phyloP scores from a whole-genome alignment of 805 yeast species.

The Saturnispora sekii region DNA sequence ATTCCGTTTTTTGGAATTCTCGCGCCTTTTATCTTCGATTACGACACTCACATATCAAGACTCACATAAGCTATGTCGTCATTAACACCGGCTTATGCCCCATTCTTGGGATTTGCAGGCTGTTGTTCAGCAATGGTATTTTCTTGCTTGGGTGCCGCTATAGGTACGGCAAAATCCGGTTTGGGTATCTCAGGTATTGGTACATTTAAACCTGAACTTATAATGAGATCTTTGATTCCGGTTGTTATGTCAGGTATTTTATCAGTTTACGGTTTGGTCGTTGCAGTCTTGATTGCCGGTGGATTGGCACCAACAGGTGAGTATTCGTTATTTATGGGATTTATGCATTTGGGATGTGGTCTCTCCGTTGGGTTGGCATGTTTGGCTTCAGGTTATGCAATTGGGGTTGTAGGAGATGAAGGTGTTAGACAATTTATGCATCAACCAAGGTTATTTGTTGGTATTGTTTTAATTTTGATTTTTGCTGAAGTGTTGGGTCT shows the following conservation, averaged over 20 bases:
- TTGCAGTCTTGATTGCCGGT: constrained; percentile 90
- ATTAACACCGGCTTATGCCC: constrained; percentile 79
- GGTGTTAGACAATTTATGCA: constrained; percentile 98
- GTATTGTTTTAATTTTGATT: constrained; percentile 94
- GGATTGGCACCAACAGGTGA: constrained; percentile 68
- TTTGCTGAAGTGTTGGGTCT: constrained; percentile 97
- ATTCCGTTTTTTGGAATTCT: too few species aligned
- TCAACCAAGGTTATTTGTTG: constrained; percentile 95
- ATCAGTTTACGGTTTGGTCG: constrained; percentile 95
- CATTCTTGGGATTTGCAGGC: constrained; percentile 96
- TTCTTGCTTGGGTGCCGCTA: constrained; percentile 96
- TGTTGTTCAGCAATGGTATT: constrained; percentile 88
- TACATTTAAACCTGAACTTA: constrained; percentile 92
- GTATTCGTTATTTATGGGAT: constrained; percentile 89
- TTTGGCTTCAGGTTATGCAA: constrained; percentile 93
- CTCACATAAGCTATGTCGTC: neutral
- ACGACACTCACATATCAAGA: too few species aligned
- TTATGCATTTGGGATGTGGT: constrained; percentile 96
- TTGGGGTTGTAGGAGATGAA: constrained; percentile 98
- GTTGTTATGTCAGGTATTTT: constrained; percentile 98
- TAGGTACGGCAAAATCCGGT: constrained; percentile 97
- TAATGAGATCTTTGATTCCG: constrained; percentile 92
- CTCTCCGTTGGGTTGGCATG: constrained; percentile 94
- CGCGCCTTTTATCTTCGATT: too few species aligned
- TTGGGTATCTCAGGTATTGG: constrained; percentile 98